A percentile compares a stretch with the other conserved stretches of the same genome.
Evolutionary conservation across 139 green algal genomes (phyloP).

Genomic region (Chlamydomonas sp.): DNA sequence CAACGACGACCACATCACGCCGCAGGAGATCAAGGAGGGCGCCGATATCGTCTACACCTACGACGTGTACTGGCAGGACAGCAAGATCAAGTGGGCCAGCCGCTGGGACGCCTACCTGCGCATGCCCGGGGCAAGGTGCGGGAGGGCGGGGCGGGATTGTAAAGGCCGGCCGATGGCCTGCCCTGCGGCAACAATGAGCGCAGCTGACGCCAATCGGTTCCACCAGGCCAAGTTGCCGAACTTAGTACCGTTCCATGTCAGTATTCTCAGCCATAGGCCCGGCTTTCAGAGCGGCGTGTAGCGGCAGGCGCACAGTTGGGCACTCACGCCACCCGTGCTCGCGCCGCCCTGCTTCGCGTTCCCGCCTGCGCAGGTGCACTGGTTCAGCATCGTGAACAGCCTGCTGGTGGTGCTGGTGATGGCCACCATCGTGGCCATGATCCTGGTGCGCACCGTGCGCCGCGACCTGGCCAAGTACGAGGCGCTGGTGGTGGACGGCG

Average conservation of each 20-base stretch:
- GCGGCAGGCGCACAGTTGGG: too few species aligned
- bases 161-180: too few species aligned
- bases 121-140: slow-evolving; percentile 86
- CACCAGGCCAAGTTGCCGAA: too few species aligned
- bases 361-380: slow-evolving; percentile 77
- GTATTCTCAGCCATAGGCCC: too few species aligned
- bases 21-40: slow-evolving; percentile 83
- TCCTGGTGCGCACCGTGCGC: slow-evolving; percentile 91
- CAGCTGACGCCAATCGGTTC: too few species aligned
- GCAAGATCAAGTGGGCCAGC: slow-evolving; percentile 86
- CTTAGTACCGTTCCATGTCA: too few species aligned
- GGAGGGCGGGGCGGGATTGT: not conserved
- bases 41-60: slow-evolving; percentile 87
- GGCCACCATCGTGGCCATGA: slow-evolving; percentile 89
- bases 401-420: slow-evolving; percentile 96
- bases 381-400: slow-evolving; percentile 98
- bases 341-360: too few species aligned
- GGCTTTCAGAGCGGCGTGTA: too few species aligned
- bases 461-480: slow-evolving; percentile 94
- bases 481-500: slow-evolving; percentile 86
- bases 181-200: too few species aligned
- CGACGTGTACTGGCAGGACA: slow-evolving; percentile 92
- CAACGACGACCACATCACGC: slow-evolving; percentile 54
- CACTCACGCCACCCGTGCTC: too few species aligned
- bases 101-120: slow-evolving; percentile 97